Base-by-base conservation (phyloP, 768 basidiomycete genomes). In the Boletus vinaceobasis region DNA sequence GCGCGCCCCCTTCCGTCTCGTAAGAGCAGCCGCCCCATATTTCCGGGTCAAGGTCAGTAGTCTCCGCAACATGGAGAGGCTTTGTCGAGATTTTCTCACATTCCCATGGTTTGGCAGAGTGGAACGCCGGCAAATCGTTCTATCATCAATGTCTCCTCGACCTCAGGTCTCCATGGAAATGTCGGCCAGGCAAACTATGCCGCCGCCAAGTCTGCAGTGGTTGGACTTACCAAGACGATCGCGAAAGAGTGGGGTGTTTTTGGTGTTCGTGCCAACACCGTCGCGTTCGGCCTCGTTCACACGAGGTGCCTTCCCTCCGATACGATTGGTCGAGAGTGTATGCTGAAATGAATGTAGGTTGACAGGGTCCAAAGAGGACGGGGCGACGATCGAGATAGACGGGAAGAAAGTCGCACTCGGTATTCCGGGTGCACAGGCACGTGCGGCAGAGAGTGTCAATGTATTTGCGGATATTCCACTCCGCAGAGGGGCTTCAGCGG, bases 241-340 rank as follows among this genome's bases (percentile, higher is more conserved):
- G 84, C 85, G 45, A 93, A 93, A 68, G 91, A 93, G 66, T 93
- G 90, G 90, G 91, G 91, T 31, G 71, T 76, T 4, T 91, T 86
- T 71, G 86, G 85, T 60, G 88, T 92, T 21, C 87, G 90, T 47
- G 87, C 87, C 27, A 92, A 93, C 74, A 86, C 86, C 3, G 73
- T 93, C 40, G 90, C 90, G 4, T 92, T 82, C 60, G 89, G 90
- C 26, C 75, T 84, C 43, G 83, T 93, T 43, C 82, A 87, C 62
- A 93, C 91, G 2, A 76, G 91, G 84, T 88, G 56, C 53, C 69
- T 19, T 50, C 37, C 33, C 40, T 38, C 31, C 4, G 21, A 21
- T 21, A 1, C 23, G 19, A 17, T 13, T 5, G 11, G 17, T n/a
- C 2, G 23, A 17, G 13, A 15, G 44, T n/a, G 33, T 37, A 11